Conservation (phyloP, 768 basidiomycete genomes). For the Leccinum boreale region DNA sequence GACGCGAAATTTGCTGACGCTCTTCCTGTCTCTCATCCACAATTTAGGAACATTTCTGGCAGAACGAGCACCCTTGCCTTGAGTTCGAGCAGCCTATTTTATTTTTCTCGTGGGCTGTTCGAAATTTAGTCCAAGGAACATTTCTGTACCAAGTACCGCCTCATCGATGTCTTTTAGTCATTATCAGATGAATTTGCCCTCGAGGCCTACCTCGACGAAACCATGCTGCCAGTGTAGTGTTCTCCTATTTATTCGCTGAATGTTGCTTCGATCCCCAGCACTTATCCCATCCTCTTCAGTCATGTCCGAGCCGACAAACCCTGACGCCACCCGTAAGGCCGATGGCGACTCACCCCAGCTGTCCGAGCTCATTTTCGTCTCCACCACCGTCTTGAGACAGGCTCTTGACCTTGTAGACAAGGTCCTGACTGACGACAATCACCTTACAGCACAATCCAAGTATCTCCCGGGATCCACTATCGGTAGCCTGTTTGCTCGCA, state of each 20-base stretch:
- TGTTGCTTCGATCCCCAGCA: neutral
- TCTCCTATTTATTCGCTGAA: constrained; percentile 14
- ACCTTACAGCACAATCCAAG: constrained; percentile 65
- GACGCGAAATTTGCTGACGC: constrained; percentile 30
- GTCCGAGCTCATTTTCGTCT: constrained; percentile 61
- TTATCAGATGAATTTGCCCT: constrained; percentile 19
- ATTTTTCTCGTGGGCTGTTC: constrained; percentile 48
- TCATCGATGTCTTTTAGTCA: neutral
- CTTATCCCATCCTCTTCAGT: constrained; percentile 8
- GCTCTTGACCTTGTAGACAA: constrained; percentile 71
- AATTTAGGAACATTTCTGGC: constrained; percentile 54
- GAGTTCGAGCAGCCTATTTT: constrained; percentile 67
- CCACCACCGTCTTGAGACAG: constrained; percentile 64
- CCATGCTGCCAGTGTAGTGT: constrained; percentile 13
- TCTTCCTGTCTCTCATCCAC: constrained; percentile 75
- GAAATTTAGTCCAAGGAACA: constrained; percentile 84
- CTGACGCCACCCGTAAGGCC: constrained; percentile 8
- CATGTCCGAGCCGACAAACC: constrained; percentile 23
- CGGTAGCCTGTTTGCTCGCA: constrained; percentile 40
- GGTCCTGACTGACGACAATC: constrained; percentile 61
- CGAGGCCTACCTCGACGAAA: constrained; percentile 23
- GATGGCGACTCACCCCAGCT: constrained; percentile 32
- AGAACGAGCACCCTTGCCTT: constrained; percentile 65
- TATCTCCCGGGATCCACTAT: constrained; percentile 87
- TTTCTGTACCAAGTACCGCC: constrained; percentile 13